Percentiles rank a stretch among this genome's conserved stretches.
Evolutionary conservation across 2,329 filamentous ascomycete genomes (phyloP).

Genomic region (Furcasterigmium sp.): DNA sequence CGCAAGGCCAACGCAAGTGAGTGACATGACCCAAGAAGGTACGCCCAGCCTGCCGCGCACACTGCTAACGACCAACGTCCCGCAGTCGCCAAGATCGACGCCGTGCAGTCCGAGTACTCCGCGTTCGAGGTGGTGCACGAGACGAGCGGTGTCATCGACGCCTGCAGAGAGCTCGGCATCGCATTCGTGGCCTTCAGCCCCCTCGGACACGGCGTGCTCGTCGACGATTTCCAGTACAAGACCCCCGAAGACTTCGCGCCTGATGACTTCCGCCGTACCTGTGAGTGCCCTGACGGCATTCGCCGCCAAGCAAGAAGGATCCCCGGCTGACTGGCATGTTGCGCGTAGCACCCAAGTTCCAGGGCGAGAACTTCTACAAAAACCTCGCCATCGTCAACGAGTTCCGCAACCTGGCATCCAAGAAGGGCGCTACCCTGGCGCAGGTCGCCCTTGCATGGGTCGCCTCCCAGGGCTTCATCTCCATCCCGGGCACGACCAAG

Average conservation of each 20-base stretch:
- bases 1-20: slow-evolving; percentile 37
- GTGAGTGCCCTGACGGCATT: slow-evolving; percentile 18
- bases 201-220: slow-evolving; percentile 40
- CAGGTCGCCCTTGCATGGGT: slow-evolving; percentile 35
- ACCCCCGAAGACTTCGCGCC: slow-evolving; percentile 38
- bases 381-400: slow-evolving; percentile 34
- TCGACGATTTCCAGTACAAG: slow-evolving; percentile 35
- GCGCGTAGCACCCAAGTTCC: slow-evolving; percentile 28
- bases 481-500: slow-evolving; percentile 41
- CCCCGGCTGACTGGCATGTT: too few relatives aligned
- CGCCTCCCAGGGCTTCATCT: slow-evolving; percentile 32
- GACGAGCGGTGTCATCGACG: slow-evolving; percentile 28
- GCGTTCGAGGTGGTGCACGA: slow-evolving; percentile 16
- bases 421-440: slow-evolving; percentile 24
- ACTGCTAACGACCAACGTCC: too few relatives aligned
- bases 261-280: slow-evolving; percentile 31
- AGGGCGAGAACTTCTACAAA: slow-evolving; percentile 39
- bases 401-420: slow-evolving; percentile 29
- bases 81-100: slow-evolving; percentile 40
- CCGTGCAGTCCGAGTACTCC: slow-evolving; percentile 39
- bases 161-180: slow-evolving; percentile 31
- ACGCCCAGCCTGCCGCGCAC: too few relatives aligned
- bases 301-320: background rate
- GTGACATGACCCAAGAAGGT: too few relatives aligned
- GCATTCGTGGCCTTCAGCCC: slow-evolving; percentile 41